A percentile compares a stretch with the other conserved stretches of the same genome.
phyloP scores from a whole-genome alignment of 176 grass and related monocot species.

The Rhynchospora breviuscula region DNA sequence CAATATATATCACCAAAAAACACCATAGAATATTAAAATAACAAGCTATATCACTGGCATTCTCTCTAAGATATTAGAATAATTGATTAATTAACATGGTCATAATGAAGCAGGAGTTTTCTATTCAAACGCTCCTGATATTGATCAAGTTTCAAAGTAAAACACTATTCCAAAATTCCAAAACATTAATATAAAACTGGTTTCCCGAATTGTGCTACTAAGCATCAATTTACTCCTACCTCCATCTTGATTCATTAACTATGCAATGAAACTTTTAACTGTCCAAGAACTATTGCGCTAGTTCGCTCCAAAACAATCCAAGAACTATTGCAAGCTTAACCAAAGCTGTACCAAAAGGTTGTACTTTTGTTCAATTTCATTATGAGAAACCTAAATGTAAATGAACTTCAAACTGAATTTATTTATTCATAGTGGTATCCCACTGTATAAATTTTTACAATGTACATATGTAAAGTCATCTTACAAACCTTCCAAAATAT shows the following conservation, averaged over 20 bases:
- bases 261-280: background rate
- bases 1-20: constrained; percentile 4
- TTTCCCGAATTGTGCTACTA: background rate
- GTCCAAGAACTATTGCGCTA: background rate
- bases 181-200: background rate
- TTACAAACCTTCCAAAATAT: constrained; percentile 76
- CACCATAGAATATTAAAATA: background rate
- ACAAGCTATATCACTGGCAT: background rate
- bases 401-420: background rate
- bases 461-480: constrained; percentile 13
- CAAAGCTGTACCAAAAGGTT: background rate
- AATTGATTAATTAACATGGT: background rate
- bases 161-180: background rate
- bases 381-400: background rate
- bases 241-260: background rate
- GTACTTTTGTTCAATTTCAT: background rate
- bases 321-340: background rate
- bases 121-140: background rate
- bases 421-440: background rate
- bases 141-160: background rate
- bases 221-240: background rate
- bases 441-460: background rate
- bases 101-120: background rate
- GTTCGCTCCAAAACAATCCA: background rate
- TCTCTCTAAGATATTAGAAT: background rate